phyloP scores from a whole-genome alignment of 176 grass and related monocot genomes.

The Bromus sterilis region DNA sequence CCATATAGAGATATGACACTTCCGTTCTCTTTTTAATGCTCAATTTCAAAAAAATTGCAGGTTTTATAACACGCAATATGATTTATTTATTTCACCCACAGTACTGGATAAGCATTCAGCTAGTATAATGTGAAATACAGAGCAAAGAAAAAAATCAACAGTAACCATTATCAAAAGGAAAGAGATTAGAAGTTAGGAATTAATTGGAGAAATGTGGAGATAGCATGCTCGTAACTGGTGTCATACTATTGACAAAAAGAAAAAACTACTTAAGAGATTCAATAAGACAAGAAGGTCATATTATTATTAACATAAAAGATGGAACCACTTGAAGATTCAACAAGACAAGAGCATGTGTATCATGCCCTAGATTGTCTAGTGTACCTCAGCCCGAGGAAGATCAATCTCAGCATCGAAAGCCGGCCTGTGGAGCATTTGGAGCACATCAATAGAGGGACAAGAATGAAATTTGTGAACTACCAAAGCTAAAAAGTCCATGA shows the following conservation, averaged over 20 bases:
- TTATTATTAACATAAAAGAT: constrained; percentile 1
- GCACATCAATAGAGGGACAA: background rate
- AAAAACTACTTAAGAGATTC: background rate
- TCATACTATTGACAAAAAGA: background rate
- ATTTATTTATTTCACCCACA: background rate
- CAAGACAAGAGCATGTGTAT: background rate
- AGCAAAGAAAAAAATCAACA: background rate
- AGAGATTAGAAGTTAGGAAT: background rate
- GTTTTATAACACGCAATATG: background rate
- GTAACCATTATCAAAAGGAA: background rate
- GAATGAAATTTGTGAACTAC: background rate
- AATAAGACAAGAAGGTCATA: background rate
- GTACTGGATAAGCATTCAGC: background rate
- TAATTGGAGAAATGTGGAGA: background rate
- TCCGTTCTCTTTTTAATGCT: background rate
- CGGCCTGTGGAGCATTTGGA: constrained; percentile 17
- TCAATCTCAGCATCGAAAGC: constrained; percentile 18
- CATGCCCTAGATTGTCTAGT: background rate
- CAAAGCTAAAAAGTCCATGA: background rate
- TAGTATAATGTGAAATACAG: background rate
- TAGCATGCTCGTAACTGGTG: background rate
- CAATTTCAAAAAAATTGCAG: background rate
- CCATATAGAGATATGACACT: background rate
- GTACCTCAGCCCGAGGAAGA: constrained; percentile 30
- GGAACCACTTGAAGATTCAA: background rate